Base-by-base conservation (phyloP, 2,329 filamentous ascomycete species). In the Botryosphaeria agaves region DNA sequence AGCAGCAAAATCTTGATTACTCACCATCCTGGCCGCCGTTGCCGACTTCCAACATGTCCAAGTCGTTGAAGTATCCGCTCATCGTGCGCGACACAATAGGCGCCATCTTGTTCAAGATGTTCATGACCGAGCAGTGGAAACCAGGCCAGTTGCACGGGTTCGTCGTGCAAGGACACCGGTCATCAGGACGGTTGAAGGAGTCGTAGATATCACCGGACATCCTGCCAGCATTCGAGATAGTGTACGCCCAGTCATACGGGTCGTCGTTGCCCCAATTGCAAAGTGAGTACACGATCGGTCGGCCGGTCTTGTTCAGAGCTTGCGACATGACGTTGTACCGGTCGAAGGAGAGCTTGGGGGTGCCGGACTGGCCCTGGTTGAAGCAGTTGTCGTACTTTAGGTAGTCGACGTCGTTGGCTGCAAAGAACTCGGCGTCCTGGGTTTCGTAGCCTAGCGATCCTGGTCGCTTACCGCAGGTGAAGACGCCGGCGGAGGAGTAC, bases 321-420 rank as follows among this genome's bases (percentile, higher is more conserved):
- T 58, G 43, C 11, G 55, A 55, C 55, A 64, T 64, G 18, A 47
- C 48, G 17, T 59, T 53, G 43, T 64, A 67, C 15, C 59, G 55
- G 29, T 57, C 51, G 36, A 53, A 61, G 3, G 56, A 57, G 20
- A 62, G 42, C 34, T 57, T 48, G 0, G 57, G 52, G 2, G 53
- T 62, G 8, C 64, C 61, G 12, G 56, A 58, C 32, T 64, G 57
- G 5, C 65, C 65, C 35, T 61, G 51, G 36, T 68, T 67, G 43
- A 57, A 67, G 48, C 66, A 70, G 41, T 69, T 69, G 45, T 69
- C 65, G 38, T 69, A 69, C 41, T 68, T 65, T 14, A 65, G 42
- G 37, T 65, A 66, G 34, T 57, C 59, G 18, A 67, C 59, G 1
- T 59, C 64, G 59, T 63, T 66, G 11, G 45, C 47, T 1, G 66